Evolutionary conservation across 2,329 filamentous ascomycete genomes (phyloP), one percentile per base, ranked within the genome.

Genomic region (Diaporthe sp.): DNA sequence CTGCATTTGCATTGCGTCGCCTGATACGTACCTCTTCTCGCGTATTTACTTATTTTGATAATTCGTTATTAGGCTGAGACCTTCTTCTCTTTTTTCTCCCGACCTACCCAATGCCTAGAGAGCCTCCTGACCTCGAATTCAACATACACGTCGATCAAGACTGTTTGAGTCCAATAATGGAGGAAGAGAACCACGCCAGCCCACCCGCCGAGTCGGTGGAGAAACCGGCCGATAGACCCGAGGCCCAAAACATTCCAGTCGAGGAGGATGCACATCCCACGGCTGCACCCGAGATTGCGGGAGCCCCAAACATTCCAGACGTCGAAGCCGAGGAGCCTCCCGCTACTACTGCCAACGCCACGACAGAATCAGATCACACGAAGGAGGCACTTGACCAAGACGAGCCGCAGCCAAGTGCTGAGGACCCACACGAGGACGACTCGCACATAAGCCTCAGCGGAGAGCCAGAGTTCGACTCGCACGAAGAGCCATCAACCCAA

Each of bases 121-220:
- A 76, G 76, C 73, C 79, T 63, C 76, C 77, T 27, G 83, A 86
- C 75, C 77, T 82, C 77, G 83, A 88, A 76, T 88, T 89, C 75
- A 80, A 86, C 12, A 88, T 86, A 77, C 85, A 86, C 82, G 82
- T 87, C 78, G 87, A 89, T 78, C 79, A 80, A 56, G 87, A 85
- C 71, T 87, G 85, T 77, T 61, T 85, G 71, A 84, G 80, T 78
- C 82, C 81, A 55, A 81, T 82, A 73, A 85, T 85, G 81, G 82
- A 85, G 55, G 76, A 76, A 56, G 63, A 75, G 68, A 76, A 77
- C 32, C 75, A 77, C 55, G 25, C 47, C 42, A 51, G 56, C 22
- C 42, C 73, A 13, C 47, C 53, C 22, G 35, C 63, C 30, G 69
- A 69, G 51, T 44, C 61, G 59, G 44, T 42, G n/a, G 70, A 71